Percentiles rank a stretch among this genome's conserved stretches.
Evolutionary conservation across 441 rosid genomes (phyloP).

Genomic region (Sinapis alba): DNA sequence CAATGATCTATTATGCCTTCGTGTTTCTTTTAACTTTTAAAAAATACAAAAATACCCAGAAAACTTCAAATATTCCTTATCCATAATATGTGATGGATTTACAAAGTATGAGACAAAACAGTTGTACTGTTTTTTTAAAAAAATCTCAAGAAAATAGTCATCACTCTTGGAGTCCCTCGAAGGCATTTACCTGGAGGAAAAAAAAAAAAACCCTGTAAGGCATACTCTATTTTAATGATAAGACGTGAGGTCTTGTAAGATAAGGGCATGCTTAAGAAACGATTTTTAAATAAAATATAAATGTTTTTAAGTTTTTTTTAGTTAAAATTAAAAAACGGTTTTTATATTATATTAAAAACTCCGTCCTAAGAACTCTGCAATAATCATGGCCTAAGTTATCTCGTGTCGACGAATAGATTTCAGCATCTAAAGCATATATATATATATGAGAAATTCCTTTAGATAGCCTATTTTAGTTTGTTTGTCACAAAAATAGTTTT

Average conservation of each 20-base stretch:
- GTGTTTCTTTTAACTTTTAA: neutral
- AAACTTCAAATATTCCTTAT: conserved; percentile 10
- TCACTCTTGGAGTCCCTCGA: conserved; percentile 19
- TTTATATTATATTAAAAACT: too few species aligned
- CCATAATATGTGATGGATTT: conserved; percentile 24
- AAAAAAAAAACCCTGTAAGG: neutral
- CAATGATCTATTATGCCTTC: conserved; percentile 4
- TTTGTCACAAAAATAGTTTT: too few species aligned
- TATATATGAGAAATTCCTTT: too few species aligned
- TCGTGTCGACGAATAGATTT: neutral
- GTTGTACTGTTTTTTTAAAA: neutral
- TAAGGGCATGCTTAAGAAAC: too few species aligned
- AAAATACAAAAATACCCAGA: neutral
- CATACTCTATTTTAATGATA: conserved; percentile 2
- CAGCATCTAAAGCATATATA: conserved; percentile 14
- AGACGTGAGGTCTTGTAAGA: conserved; percentile 17
- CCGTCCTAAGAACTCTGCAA: too few species aligned
- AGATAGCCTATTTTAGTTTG: too few species aligned
- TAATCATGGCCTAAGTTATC: too few species aligned
- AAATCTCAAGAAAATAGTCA: conserved; percentile 29
- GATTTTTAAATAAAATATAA: too few species aligned
- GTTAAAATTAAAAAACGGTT: too few species aligned
- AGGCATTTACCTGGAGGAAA: neutral
- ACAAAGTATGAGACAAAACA: conserved; percentile 28
- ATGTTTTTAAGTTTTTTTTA: too few species aligned